Base-by-base conservation (phyloP, 2,329 filamentous ascomycete species). In the Fusarium palustre region DNA sequence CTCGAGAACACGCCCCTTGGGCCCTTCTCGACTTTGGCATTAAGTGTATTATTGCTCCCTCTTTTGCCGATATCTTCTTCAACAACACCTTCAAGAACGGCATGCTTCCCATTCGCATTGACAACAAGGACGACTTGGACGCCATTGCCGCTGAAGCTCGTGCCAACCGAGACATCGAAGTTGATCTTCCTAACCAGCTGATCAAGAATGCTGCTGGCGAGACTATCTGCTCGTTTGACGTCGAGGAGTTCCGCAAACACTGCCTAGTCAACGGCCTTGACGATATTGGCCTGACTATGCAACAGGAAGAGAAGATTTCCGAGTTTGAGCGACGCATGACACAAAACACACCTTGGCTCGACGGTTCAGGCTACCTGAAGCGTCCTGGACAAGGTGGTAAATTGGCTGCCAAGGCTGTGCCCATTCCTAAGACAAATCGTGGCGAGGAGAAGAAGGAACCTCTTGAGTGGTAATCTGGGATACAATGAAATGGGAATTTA, bases 21-120 rank as follows among this genome's bases (percentile, higher is more conserved):
- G 95, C 96, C 8, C 87, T 98, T 25, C 90, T 97, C 59, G 96
- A 98, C 82, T 98, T 98, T 75, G 96, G 96, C 72, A 97, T 99
- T 83, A 93, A 91, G 78, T 95, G 91, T 79, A 87, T 98, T 76
- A 97, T 98, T 73, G 96, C 95, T 1, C 93, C 93, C 2, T 94
- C 92, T 2, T 89, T 87, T 66, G 83, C 80, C 63, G 80, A 82
- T 62, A 99, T 99, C 80, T 97, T 97, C 89, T 97, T 95, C 88
- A 97, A 97, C 88, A 99, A 99, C 86, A 96, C 92, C n/a, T 98
- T 97, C 88, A 98, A 99, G 87, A 99, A 99, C 84, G 95, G 95
- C 83, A 98, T 98, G 96, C 85, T 98, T 68, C 94, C 95, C 48
- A 89, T 98, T 65, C 82, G 86, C 62, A 91, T 98, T 77, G 83